Evolutionary conservation across 2,329 filamentous ascomycete species (phyloP).

Genomic region (Phyllosticta citrichinensis): DNA sequence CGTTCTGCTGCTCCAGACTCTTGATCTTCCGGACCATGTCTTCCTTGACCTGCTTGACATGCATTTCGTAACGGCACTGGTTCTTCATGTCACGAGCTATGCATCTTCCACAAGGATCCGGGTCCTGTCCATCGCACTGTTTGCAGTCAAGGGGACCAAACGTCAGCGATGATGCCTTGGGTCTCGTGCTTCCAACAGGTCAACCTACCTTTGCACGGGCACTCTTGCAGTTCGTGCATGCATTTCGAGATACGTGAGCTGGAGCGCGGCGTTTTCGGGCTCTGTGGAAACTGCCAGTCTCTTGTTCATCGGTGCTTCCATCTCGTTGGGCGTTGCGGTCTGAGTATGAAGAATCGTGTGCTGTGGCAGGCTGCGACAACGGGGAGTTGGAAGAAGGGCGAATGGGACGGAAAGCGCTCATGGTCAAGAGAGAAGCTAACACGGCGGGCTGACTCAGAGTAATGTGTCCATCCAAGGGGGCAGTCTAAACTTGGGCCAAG

Average conservation of each 20-base stretch:
- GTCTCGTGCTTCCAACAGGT: neutral
- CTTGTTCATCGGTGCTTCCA: neutral
- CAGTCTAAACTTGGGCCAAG: neutral
- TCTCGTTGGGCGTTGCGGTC: constrained; percentile 7
- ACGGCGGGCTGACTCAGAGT: neutral
- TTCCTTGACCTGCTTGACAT: constrained; percentile 21
- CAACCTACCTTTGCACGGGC: constrained; percentile 20
- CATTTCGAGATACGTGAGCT: constrained; percentile 19
- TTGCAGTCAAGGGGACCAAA: neutral
- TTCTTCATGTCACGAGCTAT: constrained; percentile 14
- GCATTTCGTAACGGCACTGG: constrained; percentile 20
- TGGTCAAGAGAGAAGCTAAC: neutral
- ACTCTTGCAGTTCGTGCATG: constrained; percentile 20
- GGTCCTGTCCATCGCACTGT: constrained; percentile 20
- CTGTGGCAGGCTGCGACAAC: constrained; percentile 1
- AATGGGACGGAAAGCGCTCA: constrained; percentile 14
- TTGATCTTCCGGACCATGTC: constrained; percentile 19
- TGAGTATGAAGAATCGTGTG: neutral
- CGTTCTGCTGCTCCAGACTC: constrained; percentile 16
- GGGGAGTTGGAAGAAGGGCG: constrained; percentile 10
- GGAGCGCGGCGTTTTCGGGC: constrained; percentile 13
- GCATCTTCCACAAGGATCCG: constrained; percentile 17
- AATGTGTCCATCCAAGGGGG: neutral
- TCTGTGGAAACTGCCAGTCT: constrained; percentile 1
- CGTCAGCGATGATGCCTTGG: neutral